Percentiles rank a stretch among this genome's conserved stretches.
These are phyloP conservation scores for Pinus taeda DNA, from an alignment of 75 land plant genomes.

Conservation along the genomic window DNA sequence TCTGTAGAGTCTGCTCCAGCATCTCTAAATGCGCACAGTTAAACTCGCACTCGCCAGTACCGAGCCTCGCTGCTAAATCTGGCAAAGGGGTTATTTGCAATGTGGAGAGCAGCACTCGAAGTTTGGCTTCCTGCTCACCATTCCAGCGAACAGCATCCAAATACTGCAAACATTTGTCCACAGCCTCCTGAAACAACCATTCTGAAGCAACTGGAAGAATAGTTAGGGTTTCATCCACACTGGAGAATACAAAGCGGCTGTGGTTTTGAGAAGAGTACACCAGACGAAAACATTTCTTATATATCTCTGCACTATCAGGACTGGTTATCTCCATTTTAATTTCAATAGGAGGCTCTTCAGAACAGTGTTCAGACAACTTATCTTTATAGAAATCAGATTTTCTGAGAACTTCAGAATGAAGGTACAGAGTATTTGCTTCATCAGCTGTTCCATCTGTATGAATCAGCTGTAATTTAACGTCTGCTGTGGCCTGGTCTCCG, in stretches of 20 bases:
- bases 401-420: neutral
- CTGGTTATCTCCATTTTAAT: too few species aligned
- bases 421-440: neutral
- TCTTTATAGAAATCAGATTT: neutral
- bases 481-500: too few species aligned
- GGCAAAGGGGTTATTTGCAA: too few species aligned
- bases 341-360: neutral
- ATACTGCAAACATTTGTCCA: neutral
- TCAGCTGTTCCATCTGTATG: neutral
- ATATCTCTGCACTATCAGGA: neutral
- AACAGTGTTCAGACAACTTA: neutral
- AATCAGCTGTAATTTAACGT: neutral
- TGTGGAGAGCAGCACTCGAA: neutral
- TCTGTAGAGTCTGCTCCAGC: too few species aligned
- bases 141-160: neutral
- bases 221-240: neutral
- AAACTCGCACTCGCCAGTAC: too few species aligned
- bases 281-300: neutral
- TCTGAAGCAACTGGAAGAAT: neutral
- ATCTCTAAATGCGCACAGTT: too few species aligned
- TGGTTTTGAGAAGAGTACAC: neutral
- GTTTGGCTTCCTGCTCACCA: neutral
- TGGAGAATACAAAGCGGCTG: neutral
- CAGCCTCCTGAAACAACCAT: neutral
- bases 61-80: too few species aligned